These are phyloP conservation scores for Eimeria necatrix DNA, from an alignment of 169 alveolate species.

Conservation along the genomic window DNA sequence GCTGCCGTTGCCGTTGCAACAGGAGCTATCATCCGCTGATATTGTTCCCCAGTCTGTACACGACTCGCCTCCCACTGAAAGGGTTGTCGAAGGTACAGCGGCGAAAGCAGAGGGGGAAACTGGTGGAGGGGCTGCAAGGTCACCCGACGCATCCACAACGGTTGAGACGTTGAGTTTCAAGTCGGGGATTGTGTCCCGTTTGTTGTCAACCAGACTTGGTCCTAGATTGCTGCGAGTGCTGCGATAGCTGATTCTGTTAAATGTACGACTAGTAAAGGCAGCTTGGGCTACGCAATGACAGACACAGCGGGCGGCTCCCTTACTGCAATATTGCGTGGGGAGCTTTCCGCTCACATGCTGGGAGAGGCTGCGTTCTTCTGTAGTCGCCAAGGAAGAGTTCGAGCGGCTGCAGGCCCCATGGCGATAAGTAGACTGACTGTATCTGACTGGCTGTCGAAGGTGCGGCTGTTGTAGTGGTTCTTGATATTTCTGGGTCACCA, in stretches of 20 bases:
- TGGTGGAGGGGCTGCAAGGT: background rate
- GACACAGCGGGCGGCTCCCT: background rate
- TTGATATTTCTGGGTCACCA: background rate
- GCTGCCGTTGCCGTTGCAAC: constrained; percentile 22
- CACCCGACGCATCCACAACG: background rate
- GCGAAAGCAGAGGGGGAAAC: constrained; percentile 9
- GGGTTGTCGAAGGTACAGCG: background rate
- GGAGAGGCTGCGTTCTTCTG: background rate
- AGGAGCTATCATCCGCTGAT: constrained; percentile 12
- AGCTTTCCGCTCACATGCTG: background rate
- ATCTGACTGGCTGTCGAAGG: background rate
- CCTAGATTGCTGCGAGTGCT: constrained; percentile 34
- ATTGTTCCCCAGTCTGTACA: constrained; percentile 52
- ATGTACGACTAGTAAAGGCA: background rate
- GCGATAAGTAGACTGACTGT: background rate
- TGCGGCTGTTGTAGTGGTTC: background rate
- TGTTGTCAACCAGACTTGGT: background rate
- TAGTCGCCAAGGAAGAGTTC: constrained; percentile 11
- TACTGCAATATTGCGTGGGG: background rate
- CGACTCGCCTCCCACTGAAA: constrained; percentile 21
- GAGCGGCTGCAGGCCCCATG: constrained; percentile 11
- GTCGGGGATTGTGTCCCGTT: background rate
- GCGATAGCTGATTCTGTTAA: constrained; percentile 8
- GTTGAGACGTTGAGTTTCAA: background rate
- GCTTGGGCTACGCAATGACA: background rate